phyloP scores from a whole-genome alignment of 176 grass and related monocot genomes.

The Puya raimondii region DNA sequence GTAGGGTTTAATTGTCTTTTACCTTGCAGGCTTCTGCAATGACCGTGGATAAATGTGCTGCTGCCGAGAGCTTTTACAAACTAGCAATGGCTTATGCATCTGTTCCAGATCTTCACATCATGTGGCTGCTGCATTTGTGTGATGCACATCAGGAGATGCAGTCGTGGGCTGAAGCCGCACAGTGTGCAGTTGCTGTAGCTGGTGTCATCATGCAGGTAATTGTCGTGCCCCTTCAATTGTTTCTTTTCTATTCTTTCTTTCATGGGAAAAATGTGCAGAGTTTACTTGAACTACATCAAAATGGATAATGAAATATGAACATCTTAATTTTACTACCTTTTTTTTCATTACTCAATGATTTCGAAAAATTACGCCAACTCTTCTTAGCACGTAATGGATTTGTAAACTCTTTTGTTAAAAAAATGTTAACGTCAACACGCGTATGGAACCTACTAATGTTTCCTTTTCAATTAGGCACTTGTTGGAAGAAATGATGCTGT shows the following conservation, averaged over 20 bases:
- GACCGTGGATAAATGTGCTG: slow-evolving; percentile 72
- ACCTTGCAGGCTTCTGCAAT: slow-evolving; percentile 54
- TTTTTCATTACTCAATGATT: too few relatives aligned
- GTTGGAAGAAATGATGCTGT: slow-evolving; percentile 97
- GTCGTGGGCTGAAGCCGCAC: slow-evolving; percentile 97
- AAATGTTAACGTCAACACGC: too few relatives aligned
- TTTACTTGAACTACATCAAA: background rate
- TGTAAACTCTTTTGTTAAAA: too few relatives aligned
- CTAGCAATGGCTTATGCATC: slow-evolving; percentile 83
- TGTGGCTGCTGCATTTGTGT: slow-evolving; percentile 97
- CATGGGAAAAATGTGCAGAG: too few relatives aligned
- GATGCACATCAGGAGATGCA: slow-evolving; percentile 99
- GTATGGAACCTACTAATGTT: background rate
- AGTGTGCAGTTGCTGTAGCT: slow-evolving; percentile 98
- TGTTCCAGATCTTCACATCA: slow-evolving; percentile 97
- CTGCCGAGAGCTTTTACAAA: slow-evolving; percentile 91
- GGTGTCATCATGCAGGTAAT: slow-evolving; percentile 98
- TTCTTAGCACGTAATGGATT: too few relatives aligned
- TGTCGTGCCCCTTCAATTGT: background rate
- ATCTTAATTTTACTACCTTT: too few relatives aligned
- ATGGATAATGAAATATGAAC: too few relatives aligned
- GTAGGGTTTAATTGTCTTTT: background rate
- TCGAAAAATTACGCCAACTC: too few relatives aligned
- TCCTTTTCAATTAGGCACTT: slow-evolving; percentile 54
- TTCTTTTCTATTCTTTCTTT: background rate